Evolutionary conservation across 1,284 basidiomycete species (phyloP).

Genomic region (Moniliophthora roreri): DNA sequence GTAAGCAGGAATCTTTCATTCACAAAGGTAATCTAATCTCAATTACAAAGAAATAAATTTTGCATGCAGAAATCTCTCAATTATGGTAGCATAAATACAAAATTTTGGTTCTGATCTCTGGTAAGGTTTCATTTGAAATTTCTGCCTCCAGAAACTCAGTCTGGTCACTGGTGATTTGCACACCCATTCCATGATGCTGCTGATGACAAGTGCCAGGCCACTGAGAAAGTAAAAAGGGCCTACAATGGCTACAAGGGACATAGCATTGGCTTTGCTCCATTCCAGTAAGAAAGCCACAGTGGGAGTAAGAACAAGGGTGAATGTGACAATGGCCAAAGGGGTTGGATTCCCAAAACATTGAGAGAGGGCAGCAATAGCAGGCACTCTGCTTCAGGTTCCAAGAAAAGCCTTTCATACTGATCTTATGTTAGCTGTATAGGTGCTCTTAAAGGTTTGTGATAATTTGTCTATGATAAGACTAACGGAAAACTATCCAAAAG

Average conservation of each 20-base stretch:
- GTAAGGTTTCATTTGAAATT: too few species aligned
- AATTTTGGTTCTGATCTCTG: too few species aligned
- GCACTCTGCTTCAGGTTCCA: constrained; percentile 15
- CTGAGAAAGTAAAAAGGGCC: constrained; percentile 21
- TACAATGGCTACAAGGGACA: constrained; percentile 14
- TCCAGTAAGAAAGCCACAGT: constrained; percentile 19
- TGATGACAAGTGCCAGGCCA: constrained; percentile 19
- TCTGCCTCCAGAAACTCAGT: too few species aligned
- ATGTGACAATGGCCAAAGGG: constrained; percentile 19
- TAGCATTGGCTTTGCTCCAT: constrained; percentile 17
- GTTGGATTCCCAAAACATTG: constrained; percentile 21
- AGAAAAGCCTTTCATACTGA: constrained; percentile 22
- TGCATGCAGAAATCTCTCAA: too few species aligned
- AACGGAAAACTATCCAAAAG: too few species aligned
- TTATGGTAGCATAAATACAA: too few species aligned
- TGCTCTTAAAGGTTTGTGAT: too few species aligned
- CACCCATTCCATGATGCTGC: constrained; percentile 23
- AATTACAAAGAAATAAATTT: too few species aligned
- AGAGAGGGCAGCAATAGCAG: constrained; percentile 5
- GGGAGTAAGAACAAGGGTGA: constrained; percentile 18
- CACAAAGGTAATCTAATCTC: too few species aligned
- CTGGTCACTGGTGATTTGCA: too few species aligned
- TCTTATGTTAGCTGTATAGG: constrained; percentile 8
- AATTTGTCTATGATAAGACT: too few species aligned
- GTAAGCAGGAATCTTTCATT: too few species aligned